Base-by-base conservation (phyloP, 2,329 filamentous ascomycete genomes). In the Periconia digitata region DNA sequence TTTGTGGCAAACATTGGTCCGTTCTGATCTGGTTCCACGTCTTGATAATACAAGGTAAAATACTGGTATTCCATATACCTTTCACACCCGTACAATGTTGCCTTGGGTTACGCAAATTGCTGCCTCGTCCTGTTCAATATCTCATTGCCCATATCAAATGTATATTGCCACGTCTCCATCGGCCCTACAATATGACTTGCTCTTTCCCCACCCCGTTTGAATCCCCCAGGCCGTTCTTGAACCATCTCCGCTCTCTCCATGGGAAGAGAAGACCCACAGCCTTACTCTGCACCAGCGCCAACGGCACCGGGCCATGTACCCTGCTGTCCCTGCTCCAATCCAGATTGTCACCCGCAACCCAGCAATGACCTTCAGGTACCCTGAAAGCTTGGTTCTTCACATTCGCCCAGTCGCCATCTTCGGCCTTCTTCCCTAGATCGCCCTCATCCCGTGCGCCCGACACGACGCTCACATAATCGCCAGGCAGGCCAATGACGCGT, bases 311-410 rank as follows among this genome's bases (percentile, higher is more conserved):
- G 0, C 94, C 94, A 74, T 87, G 96, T 35, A 85, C 78, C 53
- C 94, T 84, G 37, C 91, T 96, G 75, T 99, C 94, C 55, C 90
- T 78, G 20, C 91, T 96, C 62, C 83, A 87, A 3, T 84, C 79
- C 52, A 96, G 66, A 70, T 97, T 97, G 71, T 99, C 94, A 2
- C 94, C 94, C 2, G 85, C 83, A 6, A 96, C 76, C 84, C 90
- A 97, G 63, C 91, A 95, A 76, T 99, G 94, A 1, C 94, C 94
- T 64, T 88, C 79, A 0, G 94, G 94, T 15, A 99, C 88, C 78
- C 88, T 84, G 16, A 90, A 79, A 82, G 89, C 85, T 42, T 60
- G 58, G 36, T 71, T 66, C 34, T 50, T 63, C 8, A 68, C 51
- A 22, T 46, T 57, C 17, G 59, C 60, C 58, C 58, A 67, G 43